phyloP scores from a whole-genome alignment of 2,329 filamentous ascomycete species.

The Venturia pyrina region DNA sequence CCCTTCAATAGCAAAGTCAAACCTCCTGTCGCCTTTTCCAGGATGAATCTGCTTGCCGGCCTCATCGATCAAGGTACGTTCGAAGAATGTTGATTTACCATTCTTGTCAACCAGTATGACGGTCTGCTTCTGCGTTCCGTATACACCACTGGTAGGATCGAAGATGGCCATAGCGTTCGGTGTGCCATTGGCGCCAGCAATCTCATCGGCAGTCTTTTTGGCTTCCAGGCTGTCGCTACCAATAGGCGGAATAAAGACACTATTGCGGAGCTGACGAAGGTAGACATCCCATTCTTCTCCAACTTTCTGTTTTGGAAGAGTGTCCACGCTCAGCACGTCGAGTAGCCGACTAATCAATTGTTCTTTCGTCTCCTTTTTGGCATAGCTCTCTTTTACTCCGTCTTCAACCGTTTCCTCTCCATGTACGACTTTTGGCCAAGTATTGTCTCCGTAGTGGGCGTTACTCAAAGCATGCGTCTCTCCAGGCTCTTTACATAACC shows the following conservation, averaged over 20 bases:
- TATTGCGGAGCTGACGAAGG: constrained; percentile 45
- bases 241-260: constrained; percentile 50
- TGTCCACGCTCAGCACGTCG: constrained; percentile 43
- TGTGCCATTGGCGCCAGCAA: constrained; percentile 24
- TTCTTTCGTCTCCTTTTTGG: constrained; percentile 34
- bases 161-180: constrained; percentile 21
- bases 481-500: constrained; percentile 37
- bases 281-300: constrained; percentile 46
- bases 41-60: constrained; percentile 37
- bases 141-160: constrained; percentile 38
- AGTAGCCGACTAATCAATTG: constrained; percentile 43
- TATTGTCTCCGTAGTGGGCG: constrained; percentile 46
- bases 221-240: constrained; percentile 36
- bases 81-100: constrained; percentile 51
- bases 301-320: constrained; percentile 39
- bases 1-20: constrained; percentile 39
- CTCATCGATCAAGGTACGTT: constrained; percentile 50
- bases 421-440: constrained; percentile 52
- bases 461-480: constrained; percentile 54
- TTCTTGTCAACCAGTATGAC: constrained; percentile 46
- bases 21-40: constrained; percentile 37
- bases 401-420: constrained; percentile 44
- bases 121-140: constrained; percentile 57
- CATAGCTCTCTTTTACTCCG: constrained; percentile 37
- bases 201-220: constrained; percentile 25